Evolutionary conservation across 2,329 filamentous ascomycete genomes (phyloP).

Genomic region (Xylaria sp.): DNA sequence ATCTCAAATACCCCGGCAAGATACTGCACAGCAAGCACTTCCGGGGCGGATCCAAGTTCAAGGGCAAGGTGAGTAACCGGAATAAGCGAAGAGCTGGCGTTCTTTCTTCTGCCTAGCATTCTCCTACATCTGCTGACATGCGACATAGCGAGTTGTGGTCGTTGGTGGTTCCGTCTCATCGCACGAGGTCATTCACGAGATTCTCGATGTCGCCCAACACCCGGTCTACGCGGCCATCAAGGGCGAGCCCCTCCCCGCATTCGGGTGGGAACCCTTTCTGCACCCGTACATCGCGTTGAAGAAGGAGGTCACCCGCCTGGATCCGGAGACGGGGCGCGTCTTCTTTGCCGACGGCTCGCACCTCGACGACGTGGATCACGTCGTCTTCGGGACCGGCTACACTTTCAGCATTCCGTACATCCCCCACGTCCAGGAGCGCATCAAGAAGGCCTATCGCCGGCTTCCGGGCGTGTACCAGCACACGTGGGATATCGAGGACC

Average conservation of each 20-base stretch:
- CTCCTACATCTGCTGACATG: slow-evolving; percentile 1
- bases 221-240: slow-evolving; percentile 54
- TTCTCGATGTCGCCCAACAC: slow-evolving; percentile 47
- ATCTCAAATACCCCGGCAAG: slow-evolving; percentile 50
- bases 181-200: slow-evolving; percentile 57
- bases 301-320: slow-evolving; percentile 48
- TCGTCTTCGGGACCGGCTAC: slow-evolving; percentile 64
- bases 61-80: slow-evolving; percentile 35
- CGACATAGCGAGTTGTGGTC: slow-evolving; percentile 51
- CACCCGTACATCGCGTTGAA: slow-evolving; percentile 51
- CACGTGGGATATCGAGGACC: slow-evolving; percentile 41
- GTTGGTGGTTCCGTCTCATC: slow-evolving; percentile 62
- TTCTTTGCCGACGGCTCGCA: slow-evolving; percentile 55
- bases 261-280: slow-evolving; percentile 59
- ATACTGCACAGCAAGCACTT: slow-evolving; percentile 74
- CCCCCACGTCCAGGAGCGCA: slow-evolving; percentile 48
- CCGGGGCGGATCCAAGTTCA: slow-evolving; percentile 42
- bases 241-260: slow-evolving; percentile 51
- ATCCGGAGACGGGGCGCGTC: slow-evolving; percentile 41
- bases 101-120: too few species aligned
- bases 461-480: slow-evolving; percentile 42
- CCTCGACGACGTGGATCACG: slow-evolving; percentile 53
- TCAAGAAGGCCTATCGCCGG: slow-evolving; percentile 40
- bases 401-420: slow-evolving; percentile 60
- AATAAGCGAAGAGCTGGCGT: background rate